Percentiles rank a stretch among this genome's conserved stretches.
Conservation (phyloP, 148 eudicot species). For the Fagopyrum homotropicum region DNA sequence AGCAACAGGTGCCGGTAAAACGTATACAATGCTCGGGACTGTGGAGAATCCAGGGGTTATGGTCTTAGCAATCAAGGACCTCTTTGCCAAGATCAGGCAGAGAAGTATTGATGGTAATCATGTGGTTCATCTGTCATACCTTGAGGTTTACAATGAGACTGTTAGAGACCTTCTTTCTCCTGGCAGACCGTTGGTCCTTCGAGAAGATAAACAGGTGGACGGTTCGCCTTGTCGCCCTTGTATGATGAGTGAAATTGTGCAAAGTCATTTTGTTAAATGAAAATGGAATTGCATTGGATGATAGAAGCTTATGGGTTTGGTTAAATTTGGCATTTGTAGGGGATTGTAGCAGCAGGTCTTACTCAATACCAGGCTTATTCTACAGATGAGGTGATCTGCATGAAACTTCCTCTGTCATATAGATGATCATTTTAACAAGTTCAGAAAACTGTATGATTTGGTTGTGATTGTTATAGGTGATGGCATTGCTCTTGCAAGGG, state of each 20-base stretch:
- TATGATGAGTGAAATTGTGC: neutral
- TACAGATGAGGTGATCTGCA: constrained; percentile 61
- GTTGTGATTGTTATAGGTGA: constrained; percentile 43
- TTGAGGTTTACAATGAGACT: constrained; percentile 91
- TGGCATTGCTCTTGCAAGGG: constrained; percentile 88
- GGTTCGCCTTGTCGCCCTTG: neutral
- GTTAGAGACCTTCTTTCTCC: constrained; percentile 88
- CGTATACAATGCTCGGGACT: constrained; percentile 84
- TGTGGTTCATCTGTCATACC: constrained; percentile 73
- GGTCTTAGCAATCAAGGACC: constrained; percentile 85
- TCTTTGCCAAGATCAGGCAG: constrained; percentile 69
- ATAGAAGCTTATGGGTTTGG: neutral
- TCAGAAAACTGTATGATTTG: neutral
- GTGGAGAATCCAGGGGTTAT: constrained; percentile 81
- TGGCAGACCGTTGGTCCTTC: constrained; percentile 75
- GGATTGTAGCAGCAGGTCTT: constrained; percentile 79
- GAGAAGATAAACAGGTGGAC: constrained; percentile 83
- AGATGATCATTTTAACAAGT: neutral
- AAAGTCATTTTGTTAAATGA: neutral
- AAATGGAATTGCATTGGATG: neutral
- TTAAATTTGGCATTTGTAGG: constrained; percentile 32
- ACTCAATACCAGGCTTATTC: constrained; percentile 86
- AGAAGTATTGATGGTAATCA: constrained; percentile 79
- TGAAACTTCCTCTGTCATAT: neutral
- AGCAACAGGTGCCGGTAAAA: constrained; percentile 91